Base-by-base conservation (phyloP, 2,329 filamentous ascomycete genomes). In the Fusarium coffeatum region DNA sequence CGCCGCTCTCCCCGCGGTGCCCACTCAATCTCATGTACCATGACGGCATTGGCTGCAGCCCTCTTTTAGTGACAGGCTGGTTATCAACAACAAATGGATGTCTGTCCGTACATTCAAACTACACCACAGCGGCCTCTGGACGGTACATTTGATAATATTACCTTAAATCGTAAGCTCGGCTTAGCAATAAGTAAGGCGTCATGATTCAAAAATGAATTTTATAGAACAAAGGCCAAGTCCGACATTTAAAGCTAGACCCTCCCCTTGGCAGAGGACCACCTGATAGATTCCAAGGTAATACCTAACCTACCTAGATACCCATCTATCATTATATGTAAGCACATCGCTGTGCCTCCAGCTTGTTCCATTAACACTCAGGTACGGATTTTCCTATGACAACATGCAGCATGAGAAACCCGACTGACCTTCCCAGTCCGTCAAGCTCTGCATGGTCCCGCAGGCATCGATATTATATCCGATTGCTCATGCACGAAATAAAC, bases 41-140 rank as follows among this genome's bases (percentile, higher is more conserved):
- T 75, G 73, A 75, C 73, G 73, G 63, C 48, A 66, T 66, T 46
- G 40, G 43, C 65, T 55, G 53, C 42, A 34, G 53, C 55, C 53
- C 49, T 42, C 34, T 63, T 71, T 72, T 68, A 55, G 23, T 28
- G 49, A 5, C n/a, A 22, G 32, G 34, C 23, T 53, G 50, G 50
- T 23, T 41, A 53, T 46, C 37, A n/a, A 57, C 48, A 57, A 65
- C 64, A 32, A 11, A 49, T 61, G 45, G 28, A 57, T 30, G 9
- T n/a, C 25, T 27, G n/a, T n/a, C n/a, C n/a, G n/a, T n/a, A n/a
- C 40, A 22, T 37, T 42, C 15, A 12, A 53, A 25, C 32, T 15
- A n/a, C 23, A 42, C n/a, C 13, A 22, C 22, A 27, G 16, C 13
- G 15, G 16, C 25, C 27, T 27, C 16, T 30, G 13, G 30, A 37